Percentiles rank a stretch among this genome's conserved stretches.
phyloP scores from a whole-genome alignment of 441 rosid genomes.

The Euphorbia schlechtendalii region DNA sequence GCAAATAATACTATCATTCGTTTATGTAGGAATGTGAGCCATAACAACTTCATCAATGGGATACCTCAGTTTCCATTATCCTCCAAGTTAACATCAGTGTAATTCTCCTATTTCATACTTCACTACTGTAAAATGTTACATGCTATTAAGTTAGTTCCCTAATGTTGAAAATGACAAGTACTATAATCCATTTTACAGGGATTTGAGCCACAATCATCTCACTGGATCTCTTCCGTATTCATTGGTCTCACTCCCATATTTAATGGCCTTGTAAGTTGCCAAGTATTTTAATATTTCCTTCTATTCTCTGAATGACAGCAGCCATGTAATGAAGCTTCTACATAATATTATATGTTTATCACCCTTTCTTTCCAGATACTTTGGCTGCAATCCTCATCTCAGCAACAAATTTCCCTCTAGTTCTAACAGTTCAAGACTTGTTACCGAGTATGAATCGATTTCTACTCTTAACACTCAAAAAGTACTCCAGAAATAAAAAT shows the following conservation, averaged over 20 bases:
- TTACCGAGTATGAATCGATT: constrained; percentile 41
- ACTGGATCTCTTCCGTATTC: constrained; percentile 34
- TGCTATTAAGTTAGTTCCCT: neutral
- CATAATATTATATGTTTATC: constrained; percentile 7
- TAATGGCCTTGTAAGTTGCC: constrained; percentile 42
- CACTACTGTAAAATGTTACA: neutral
- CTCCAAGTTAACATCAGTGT: constrained; percentile 48
- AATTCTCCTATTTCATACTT: constrained; percentile 23
- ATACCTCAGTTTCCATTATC: constrained; percentile 40
- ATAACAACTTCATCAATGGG: constrained; percentile 38
- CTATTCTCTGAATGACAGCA: neutral
- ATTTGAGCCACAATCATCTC: constrained; percentile 47
- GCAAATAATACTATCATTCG: neutral
- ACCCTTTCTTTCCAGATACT: constrained; percentile 32
- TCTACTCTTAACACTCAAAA: constrained; percentile 10
- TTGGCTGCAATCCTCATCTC: constrained; percentile 47
- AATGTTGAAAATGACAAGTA: neutral
- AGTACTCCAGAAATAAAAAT: constrained; percentile 3
- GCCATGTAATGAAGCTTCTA: neutral
- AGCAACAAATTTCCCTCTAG: constrained; percentile 23
- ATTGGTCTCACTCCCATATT: constrained; percentile 29
- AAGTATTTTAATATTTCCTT: neutral
- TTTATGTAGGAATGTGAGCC: constrained; percentile 45
- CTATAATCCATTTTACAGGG: constrained; percentile 33
- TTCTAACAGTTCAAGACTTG: constrained; percentile 26